Base-by-base conservation (phyloP, 441 rosid genomes). In the Gossypium lobatum region DNA sequence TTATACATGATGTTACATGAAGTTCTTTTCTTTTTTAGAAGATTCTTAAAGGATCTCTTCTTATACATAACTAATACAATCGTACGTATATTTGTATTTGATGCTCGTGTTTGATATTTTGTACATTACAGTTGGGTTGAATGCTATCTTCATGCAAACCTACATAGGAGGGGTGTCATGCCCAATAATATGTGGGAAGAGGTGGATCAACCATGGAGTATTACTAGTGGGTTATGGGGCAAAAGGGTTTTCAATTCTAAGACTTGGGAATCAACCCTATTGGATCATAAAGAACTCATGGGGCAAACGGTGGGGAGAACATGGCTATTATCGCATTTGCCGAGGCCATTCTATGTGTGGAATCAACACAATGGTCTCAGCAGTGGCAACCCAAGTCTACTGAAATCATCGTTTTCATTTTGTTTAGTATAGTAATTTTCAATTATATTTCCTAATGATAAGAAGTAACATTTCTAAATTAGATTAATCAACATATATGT, bases 261-360 rank as follows among this genome's bases (percentile, higher is more conserved):
- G 96, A 75, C 77, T 89, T 0, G 76, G 96, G 16, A 79, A 86
- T 62, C 79, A 85, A 75, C 98, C 97, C 0, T 89, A 83, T 61
- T 93, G 97, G 96, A 84, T 90, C 76, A 88, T 93, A 31, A 93
- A 89, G 86, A 93, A 93, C 73, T 93, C 98, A 0, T 93, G 97
- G 97, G 97, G 97, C 1, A 80, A 82, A 77, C 80, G 57, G 0
- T 91, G 98, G 95, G 97, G 98, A 46, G 92, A 93, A 17, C n/a
- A 83, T 28, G 97, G 97, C 1, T 92, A 93, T 63, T 90, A 89
- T 78, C 88, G 85, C 37, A 81, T 93, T 14, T 93, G 97, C 79
- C 84, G 90, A 20, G 93, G 97, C 1, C 87, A 81, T 4, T 81
- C 85, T 11, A 85, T 87, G 80, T 90, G 98, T 71, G 97, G 97